Evolutionary conservation across 2,329 filamentous ascomycete genomes (phyloP).

Genomic region (Beauveria bassiana): DNA sequence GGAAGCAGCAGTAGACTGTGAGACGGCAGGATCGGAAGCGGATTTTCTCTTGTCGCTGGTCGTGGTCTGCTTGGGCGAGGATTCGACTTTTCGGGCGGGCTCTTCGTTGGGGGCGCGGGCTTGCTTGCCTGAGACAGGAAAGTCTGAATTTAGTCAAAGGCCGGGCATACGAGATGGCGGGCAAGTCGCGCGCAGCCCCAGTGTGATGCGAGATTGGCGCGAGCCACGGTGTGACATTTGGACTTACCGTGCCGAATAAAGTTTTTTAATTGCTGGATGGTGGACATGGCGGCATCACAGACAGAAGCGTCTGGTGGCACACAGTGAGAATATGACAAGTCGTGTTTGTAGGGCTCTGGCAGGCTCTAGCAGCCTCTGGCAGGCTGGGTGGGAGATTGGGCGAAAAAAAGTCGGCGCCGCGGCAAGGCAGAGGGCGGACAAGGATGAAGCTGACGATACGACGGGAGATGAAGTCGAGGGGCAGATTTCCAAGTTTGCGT

Average conservation of each 20-base stretch:
- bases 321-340: neutral
- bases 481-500: neutral
- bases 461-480: neutral
- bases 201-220: neutral
- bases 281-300: slow-evolving; percentile 41
- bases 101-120: slow-evolving; percentile 57
- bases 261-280: slow-evolving; percentile 94
- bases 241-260: slow-evolving; percentile 81
- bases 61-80: slow-evolving; percentile 43
- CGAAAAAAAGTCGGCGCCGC: neutral
- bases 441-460: neutral
- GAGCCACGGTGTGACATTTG: neutral
- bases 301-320: slow-evolving; percentile 1
- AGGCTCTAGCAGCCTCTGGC: neutral
- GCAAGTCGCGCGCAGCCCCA: neutral
- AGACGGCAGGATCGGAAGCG: slow-evolving; percentile 50
- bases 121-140: slow-evolving; percentile 61
- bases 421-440: neutral
- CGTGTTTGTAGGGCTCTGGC: neutral
- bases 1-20: slow-evolving; percentile 58
- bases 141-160: slow-evolving; percentile 1
- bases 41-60: slow-evolving; percentile 48
- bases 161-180: neutral
- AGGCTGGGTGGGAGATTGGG: neutral
- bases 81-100: slow-evolving; percentile 43